These are phyloP conservation scores for Patellaria atrata DNA, from an alignment of 495 filamentous ascomycete genomes.

Conservation along the genomic window DNA sequence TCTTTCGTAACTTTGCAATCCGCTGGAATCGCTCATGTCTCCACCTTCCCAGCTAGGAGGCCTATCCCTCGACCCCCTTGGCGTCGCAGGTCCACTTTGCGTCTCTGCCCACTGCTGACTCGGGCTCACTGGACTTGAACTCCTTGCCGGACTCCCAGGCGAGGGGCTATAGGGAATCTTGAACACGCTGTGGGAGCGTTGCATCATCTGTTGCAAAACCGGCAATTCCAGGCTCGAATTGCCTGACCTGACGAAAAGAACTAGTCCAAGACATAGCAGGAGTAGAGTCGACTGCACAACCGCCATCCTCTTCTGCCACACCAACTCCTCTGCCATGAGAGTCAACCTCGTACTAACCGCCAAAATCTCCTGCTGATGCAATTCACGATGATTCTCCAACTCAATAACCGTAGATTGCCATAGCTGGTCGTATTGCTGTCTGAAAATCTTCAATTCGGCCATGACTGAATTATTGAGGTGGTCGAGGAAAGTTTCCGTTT, in stretches of 20 bases:
- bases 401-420: slow-evolving; percentile 92
- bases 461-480: slow-evolving; percentile 75
- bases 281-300: slow-evolving; percentile 79
- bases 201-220: slow-evolving; percentile 41
- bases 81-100: slow-evolving; percentile 24
- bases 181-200: slow-evolving; percentile 3
- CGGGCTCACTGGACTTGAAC: background rate
- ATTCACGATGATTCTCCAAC: slow-evolving; percentile 71
- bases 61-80: slow-evolving; percentile 18
- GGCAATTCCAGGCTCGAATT: slow-evolving; percentile 39
- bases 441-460: slow-evolving; percentile 64
- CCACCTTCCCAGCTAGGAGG: slow-evolving; percentile 17
- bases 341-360: slow-evolving; percentile 70
- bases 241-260: slow-evolving; percentile 54
- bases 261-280: slow-evolving; percentile 71
- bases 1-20: too few species aligned
- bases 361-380: slow-evolving; percentile 63
- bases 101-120: slow-evolving; percentile 9
- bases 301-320: slow-evolving; percentile 90
- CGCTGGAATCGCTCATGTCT: too few species aligned
- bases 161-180: too few species aligned
- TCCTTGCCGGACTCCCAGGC: background rate
- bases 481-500: slow-evolving; percentile 69
- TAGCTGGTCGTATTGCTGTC: slow-evolving; percentile 83
- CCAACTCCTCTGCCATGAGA: slow-evolving; percentile 81